phyloP scores from a whole-genome alignment of 2,329 filamentous ascomycete genomes.

The Diatrype stigma region DNA sequence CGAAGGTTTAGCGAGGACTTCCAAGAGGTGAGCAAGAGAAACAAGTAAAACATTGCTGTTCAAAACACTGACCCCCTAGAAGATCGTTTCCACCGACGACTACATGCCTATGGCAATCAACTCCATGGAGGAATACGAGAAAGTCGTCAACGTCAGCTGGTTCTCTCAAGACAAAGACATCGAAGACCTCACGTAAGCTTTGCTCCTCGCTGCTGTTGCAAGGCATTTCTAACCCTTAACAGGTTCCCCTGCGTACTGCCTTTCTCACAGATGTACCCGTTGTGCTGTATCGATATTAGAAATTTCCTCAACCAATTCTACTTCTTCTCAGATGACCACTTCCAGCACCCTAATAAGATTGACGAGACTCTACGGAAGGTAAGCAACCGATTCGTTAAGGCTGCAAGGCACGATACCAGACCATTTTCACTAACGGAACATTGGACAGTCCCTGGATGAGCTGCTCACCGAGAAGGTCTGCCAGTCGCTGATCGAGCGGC shows the following conservation, averaged over 20 bases:
- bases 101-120: constrained; percentile 99
- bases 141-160: constrained; percentile 95
- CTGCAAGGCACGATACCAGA: too few relatives aligned
- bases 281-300: constrained; percentile 96
- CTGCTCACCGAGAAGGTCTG: constrained; percentile 92
- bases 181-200: constrained; percentile 67
- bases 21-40: constrained; percentile 60
- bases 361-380: constrained; percentile 84
- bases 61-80: constrained; percentile 36
- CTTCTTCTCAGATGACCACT: constrained; percentile 94
- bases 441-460: constrained; percentile 77
- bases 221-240: constrained; percentile 17
- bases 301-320: constrained; percentile 99
- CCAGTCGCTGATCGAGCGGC: constrained; percentile 78
- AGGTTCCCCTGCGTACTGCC: constrained; percentile 94
- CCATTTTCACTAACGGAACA: constrained; percentile 7
- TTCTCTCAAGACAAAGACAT: constrained; percentile 77
- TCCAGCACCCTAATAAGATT: constrained; percentile 83
- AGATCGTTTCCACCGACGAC: constrained; percentile 84
- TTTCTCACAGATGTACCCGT: constrained; percentile 97
- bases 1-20: constrained; percentile 92
- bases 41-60: background rate
- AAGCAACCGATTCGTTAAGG: constrained; percentile 13
- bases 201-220: background rate
- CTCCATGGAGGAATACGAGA: constrained; percentile 85